A percentile compares a stretch with the other conserved stretches of the same genome.
These are phyloP conservation scores for Solanum lycopersicoides DNA, from an alignment of 257 asterid genomes.

Conservation along the genomic window DNA sequence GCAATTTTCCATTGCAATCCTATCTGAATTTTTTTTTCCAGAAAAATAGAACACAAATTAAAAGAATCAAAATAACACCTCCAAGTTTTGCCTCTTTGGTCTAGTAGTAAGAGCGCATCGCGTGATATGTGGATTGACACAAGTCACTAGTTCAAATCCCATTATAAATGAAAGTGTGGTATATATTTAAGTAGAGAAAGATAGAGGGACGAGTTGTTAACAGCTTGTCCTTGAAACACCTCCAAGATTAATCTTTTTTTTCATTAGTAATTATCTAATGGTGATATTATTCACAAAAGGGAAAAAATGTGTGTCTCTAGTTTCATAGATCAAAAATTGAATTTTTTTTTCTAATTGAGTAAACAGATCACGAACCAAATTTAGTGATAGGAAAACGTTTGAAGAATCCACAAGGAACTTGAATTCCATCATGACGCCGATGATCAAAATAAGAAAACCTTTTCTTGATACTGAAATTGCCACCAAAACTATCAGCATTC, in stretches of 20 bases:
- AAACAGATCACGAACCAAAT: conserved; percentile 33
- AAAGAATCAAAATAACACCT: not conserved
- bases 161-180: not conserved
- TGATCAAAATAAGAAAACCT: conserved; percentile 48
- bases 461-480: conserved; percentile 41
- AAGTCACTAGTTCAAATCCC: not conserved
- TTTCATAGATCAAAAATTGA: not conserved
- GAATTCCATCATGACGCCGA: conserved; percentile 11
- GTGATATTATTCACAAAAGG: not conserved
- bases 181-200: not conserved
- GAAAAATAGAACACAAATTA: not conserved
- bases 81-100: not conserved
- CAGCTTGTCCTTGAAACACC: not conserved
- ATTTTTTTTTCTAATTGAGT: not conserved
- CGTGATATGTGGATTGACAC: not conserved
- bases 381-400: conserved; percentile 35
- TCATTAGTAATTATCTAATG: not conserved
- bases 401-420: conserved; percentile 85
- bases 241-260: not conserved
- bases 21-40: conserved; percentile 28
- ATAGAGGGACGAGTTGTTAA: not conserved
- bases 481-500: conserved; percentile 51
- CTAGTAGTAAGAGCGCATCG: not conserved
- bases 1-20: conserved; percentile 52
- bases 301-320: not conserved